Base-by-base conservation (phyloP, 1,284 basidiomycete genomes). In the Clitocybe nebularis region DNA sequence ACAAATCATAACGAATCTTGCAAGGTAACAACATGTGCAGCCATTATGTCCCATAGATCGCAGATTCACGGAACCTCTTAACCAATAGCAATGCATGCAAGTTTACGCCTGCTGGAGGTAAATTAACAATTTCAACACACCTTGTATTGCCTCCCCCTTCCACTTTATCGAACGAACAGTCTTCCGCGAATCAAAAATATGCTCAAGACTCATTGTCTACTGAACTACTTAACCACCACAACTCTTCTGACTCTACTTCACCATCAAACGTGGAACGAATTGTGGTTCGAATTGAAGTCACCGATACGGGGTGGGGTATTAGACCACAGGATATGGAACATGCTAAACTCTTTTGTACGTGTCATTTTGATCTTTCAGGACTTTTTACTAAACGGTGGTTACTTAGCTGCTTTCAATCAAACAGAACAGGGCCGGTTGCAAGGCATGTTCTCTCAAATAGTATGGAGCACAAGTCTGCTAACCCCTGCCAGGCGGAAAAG, bases 231-330 rank as follows among this genome's bases (percentile, higher is more conserved):
- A 19, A 24, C 14, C 11, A 28, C 14, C 8, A 24, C 5, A 24
- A 17, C 25, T 22, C 1, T 8, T 5, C 14, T 17, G 25, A 10
- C 8, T n/a, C 23, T 13, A 17, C 23, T 40, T 3, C 20, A n/a
- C 19, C 19, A 3, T 39, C 30, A 20, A 22, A 21, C 7, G 22
- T 67, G 46, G 75, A 80, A 41, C 63, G 65, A 51, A 77, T 81
- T 41, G 69, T 87, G 17, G 78, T 88, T 13, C 67, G 84, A 39
- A 80, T 88, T 24, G 84, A 87, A 59, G 72, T 89, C 4, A 69
- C 69, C 19, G 85, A 87, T 57, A 48, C 50, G 9, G 46, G 49
- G 29, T 47, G 42, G 45, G 40, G 43, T 2, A 39, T 47, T 38
- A 33, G 43, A 35, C 20, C 42, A 2, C 42, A 46, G 14, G 43